Percentiles rank a stretch among this genome's conserved stretches.
Conservation (phyloP, 2,329 filamentous ascomycete species). For the Claviceps quebecensis region DNA sequence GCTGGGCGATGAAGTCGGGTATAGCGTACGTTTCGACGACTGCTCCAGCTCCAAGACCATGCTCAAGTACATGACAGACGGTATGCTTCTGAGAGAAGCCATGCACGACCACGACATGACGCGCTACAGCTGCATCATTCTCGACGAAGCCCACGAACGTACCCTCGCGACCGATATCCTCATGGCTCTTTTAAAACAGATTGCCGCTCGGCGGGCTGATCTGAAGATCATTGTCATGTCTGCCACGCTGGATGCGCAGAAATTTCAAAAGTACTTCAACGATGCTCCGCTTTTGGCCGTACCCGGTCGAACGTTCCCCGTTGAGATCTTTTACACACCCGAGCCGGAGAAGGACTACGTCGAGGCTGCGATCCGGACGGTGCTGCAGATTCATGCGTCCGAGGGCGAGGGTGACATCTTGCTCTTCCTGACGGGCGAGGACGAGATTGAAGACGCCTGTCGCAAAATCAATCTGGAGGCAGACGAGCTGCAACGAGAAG, state of each 20-base stretch:
- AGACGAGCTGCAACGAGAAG: conserved; percentile 83
- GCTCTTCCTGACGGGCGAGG: conserved; percentile 91
- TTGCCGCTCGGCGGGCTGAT: conserved; percentile 67
- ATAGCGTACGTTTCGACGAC: conserved; percentile 98
- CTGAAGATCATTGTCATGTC: conserved; percentile 99
- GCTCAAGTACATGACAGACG: conserved; percentile 99
- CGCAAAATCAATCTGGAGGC: conserved; percentile 82
- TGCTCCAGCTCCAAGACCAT: conserved; percentile 77
- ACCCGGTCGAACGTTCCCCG: conserved; percentile 85
- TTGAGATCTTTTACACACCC: conserved; percentile 97
- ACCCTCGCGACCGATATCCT: conserved; percentile 94
- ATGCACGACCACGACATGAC: conserved; percentile 89
- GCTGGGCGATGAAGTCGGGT: conserved; percentile 89
- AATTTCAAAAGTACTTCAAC: conserved; percentile 96
- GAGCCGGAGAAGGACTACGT: conserved; percentile 95
- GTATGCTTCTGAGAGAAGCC: conserved; percentile 92
- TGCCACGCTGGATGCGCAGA: conserved; percentile 90
- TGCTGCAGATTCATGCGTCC: conserved; percentile 89
- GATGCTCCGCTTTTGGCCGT: conserved; percentile 87
- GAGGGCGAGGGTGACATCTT: conserved; percentile 88
- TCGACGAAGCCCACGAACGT: conserved; percentile 96
- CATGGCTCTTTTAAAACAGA: conserved; percentile 90
- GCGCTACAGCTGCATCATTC: conserved; percentile 93
- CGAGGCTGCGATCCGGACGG: conserved; percentile 85
- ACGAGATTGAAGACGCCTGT: conserved; percentile 95